A percentile compares a stretch with the other conserved stretches of the same genome.
These are phyloP conservation scores for Parascedosporium putredinis DNA, from an alignment of 2,329 filamentous ascomycete species.

Conservation along the genomic window DNA sequence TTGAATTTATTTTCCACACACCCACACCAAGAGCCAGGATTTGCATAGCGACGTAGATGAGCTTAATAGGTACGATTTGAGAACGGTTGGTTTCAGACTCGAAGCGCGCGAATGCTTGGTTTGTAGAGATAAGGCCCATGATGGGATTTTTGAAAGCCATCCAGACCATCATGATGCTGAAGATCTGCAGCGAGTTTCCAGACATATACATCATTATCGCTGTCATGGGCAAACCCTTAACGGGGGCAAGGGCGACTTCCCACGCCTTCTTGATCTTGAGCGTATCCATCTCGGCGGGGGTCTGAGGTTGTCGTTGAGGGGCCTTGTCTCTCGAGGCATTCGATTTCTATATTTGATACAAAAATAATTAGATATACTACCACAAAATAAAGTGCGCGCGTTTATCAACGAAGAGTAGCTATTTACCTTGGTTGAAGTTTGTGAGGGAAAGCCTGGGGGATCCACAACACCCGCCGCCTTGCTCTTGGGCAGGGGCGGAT, in stretches of 20 bases:
- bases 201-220: slow-evolving; percentile 99
- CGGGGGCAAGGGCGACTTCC: slow-evolving; percentile 88
- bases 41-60: slow-evolving; percentile 81
- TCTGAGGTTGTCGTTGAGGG: slow-evolving; percentile 54
- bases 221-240: slow-evolving; percentile 95
- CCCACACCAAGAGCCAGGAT: slow-evolving; percentile 73
- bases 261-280: slow-evolving; percentile 98
- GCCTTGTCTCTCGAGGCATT: slow-evolving; percentile 36
- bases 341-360: slow-evolving; percentile 30
- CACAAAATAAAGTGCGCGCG: too few relatives aligned
- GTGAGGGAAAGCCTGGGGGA: slow-evolving; percentile 70
- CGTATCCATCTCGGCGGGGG: slow-evolving; percentile 80
- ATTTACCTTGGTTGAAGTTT: slow-evolving; percentile 47
- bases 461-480: slow-evolving; percentile 65
- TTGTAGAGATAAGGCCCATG: slow-evolving; percentile 70
- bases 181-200: slow-evolving; percentile 94
- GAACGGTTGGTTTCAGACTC: slow-evolving; percentile 68
- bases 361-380: too few relatives aligned
- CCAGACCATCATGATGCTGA: slow-evolving; percentile 99
- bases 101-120: slow-evolving; percentile 82
- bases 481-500: slow-evolving; percentile 53
- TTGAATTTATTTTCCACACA: slow-evolving; percentile 92
- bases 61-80: slow-evolving; percentile 72
- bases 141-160: slow-evolving; percentile 98
- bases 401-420: too few relatives aligned